Conservation (phyloP, 2,329 filamentous ascomycete species). For the Aspergillus hortae region DNA sequence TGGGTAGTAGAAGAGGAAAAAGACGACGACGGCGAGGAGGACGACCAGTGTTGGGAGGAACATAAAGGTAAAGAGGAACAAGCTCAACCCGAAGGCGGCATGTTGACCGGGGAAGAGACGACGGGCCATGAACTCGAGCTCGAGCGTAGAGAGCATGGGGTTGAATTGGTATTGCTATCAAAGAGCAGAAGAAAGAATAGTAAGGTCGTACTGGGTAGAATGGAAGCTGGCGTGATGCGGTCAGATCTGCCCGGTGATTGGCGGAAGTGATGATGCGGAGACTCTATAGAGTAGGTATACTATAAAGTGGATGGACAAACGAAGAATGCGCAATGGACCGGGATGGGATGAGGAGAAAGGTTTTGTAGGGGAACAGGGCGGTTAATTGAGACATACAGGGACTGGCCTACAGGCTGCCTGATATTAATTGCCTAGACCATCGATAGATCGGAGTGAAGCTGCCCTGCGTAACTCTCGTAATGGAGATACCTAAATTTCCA, state of each 20-base stretch:
- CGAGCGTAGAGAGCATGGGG: conserved; percentile 17
- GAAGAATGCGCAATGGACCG: too few species aligned
- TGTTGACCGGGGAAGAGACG: conserved; percentile 25
- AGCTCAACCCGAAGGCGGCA: conserved; percentile 27
- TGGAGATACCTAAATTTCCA: too few species aligned
- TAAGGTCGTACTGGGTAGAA: neutral
- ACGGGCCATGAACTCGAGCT: conserved; percentile 27
- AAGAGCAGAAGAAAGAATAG: neutral
- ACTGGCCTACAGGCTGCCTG: too few species aligned
- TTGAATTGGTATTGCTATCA: conserved; percentile 1
- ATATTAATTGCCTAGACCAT: too few species aligned
- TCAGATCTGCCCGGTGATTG: neutral
- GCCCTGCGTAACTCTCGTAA: too few species aligned
- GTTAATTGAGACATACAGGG: neutral
- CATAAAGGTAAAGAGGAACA: conserved; percentile 33
- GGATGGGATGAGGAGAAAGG: neutral
- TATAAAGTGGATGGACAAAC: too few species aligned
- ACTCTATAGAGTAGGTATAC: neutral
- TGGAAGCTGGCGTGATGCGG: neutral
- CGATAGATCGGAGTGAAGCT: too few species aligned
- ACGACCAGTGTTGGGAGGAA: conserved; percentile 32
- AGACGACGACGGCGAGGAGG: conserved; percentile 28
- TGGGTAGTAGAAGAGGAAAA: conserved; percentile 30
- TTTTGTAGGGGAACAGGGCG: neutral
- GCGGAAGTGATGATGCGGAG: conserved; percentile 1